Evolutionary conservation across 2,329 filamentous ascomycete genomes (phyloP).

Genomic region (Lachnellula occidentalis): DNA sequence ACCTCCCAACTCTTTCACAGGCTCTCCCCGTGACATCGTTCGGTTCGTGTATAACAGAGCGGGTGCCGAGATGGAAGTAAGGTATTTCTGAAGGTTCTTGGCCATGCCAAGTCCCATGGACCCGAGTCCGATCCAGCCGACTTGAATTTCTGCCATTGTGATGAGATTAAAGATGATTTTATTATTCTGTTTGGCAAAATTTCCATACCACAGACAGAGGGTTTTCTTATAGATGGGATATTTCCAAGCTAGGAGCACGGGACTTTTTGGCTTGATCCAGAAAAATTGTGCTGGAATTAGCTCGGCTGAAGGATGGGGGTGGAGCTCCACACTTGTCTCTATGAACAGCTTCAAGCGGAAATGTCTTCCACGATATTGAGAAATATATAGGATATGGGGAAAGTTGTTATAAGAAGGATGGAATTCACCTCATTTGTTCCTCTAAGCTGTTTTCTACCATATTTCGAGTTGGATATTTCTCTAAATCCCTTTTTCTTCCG

Average conservation of each 20-base stretch:
- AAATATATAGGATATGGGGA: not conserved
- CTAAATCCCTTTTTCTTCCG: no score
- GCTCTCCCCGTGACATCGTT: conserved; percentile 35
- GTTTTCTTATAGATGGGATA: not conserved
- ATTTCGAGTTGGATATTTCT: no score
- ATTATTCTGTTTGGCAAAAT: not conserved
- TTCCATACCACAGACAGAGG: not conserved
- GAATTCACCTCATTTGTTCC: no score
- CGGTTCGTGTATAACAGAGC: conserved; percentile 36
- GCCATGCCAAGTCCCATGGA: conserved; percentile 27
- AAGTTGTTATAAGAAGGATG: no score
- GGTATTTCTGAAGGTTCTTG: conserved; percentile 25
- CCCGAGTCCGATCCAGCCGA: conserved; percentile 30
- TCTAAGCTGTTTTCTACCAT: no score
- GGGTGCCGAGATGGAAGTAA: conserved; percentile 13
- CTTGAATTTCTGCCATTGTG: conserved; percentile 5
- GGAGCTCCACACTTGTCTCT: not conserved
- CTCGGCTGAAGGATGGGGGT: not conserved
- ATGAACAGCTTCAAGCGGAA: not conserved
- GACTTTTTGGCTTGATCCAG: not conserved
- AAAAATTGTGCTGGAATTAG: not conserved
- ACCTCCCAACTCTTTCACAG: conserved; percentile 33
- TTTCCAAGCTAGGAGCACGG: not conserved
- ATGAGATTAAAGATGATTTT: not conserved
- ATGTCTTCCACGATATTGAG: not conserved